Conservation (phyloP, 2,329 filamentous ascomycete genomes). For the Aspergillus floridensis region DNA sequence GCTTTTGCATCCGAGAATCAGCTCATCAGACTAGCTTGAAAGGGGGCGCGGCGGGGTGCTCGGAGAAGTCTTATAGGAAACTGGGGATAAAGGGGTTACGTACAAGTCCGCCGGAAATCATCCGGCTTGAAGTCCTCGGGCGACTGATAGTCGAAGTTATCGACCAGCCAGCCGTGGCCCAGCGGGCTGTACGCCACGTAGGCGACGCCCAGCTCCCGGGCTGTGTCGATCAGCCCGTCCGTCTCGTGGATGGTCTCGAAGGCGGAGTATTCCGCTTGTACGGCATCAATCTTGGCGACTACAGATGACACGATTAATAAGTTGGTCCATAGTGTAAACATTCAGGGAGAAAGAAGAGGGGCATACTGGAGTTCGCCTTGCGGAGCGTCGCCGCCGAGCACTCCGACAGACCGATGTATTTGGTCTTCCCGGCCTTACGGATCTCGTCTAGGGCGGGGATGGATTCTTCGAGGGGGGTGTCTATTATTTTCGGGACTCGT, state of each 20-base stretch:
- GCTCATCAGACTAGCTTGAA: not conserved
- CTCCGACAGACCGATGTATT: conserved; percentile 51
- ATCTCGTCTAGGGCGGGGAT: conserved; percentile 49
- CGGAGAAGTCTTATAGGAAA: too few species aligned
- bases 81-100: conserved; percentile 10
- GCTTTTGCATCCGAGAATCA: conserved; percentile 11
- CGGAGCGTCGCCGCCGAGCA: conserved; percentile 47
- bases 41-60: too few species aligned
- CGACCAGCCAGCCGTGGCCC: conserved; percentile 50
- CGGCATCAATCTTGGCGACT: conserved; percentile 50
- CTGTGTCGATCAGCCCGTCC: conserved; percentile 42
- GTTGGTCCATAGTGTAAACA: too few species aligned
- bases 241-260: conserved; percentile 45
- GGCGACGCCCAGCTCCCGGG: conserved; percentile 42
- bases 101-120: conserved; percentile 43
- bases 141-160: conserved; percentile 42
- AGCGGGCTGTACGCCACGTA: conserved; percentile 50
- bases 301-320: conserved; percentile 11
- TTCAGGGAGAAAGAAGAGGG: not conserved
- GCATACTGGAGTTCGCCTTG: conserved; percentile 46
- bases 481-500: conserved; percentile 8
- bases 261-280: conserved; percentile 49
- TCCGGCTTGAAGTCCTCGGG: conserved; percentile 48
- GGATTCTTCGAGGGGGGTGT: conserved; percentile 49
- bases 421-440: conserved; percentile 48